Evolutionary conservation across 192 early-diverging fungal genomes (phyloP), one percentile per base, ranked within the genome.

Genomic region (Gryganskiella cystojenkinii): DNA sequence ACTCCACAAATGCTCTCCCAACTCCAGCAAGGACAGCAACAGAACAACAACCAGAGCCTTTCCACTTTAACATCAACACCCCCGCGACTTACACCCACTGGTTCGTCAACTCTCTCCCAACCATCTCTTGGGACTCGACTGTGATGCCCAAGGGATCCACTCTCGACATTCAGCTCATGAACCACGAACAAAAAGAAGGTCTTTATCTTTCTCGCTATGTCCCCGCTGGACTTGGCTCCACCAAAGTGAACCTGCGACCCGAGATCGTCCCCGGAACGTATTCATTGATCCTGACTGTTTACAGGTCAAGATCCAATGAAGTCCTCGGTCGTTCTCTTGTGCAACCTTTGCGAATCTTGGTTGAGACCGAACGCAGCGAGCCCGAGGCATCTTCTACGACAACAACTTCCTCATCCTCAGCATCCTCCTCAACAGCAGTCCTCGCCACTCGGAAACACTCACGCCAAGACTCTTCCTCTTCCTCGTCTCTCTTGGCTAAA

Each of bases 241-340:
- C 20, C 4, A 17, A 20, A 1, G 13, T 65, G 27, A 65, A 65
- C 20, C 42, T 65, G 15, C n/a, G 40, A 14, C 63, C 63, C 24
- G 27, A 54, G 7, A 57, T 67, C 45, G 30, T 25, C n/a, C 42
- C 64, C 2, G 53, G 64, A 5, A 43, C 37, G 0, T 67, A 57
- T 15, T 49, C 53, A 8, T 19, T 57, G 42, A 30, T 57, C 30
- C 55, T 67, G n/a, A 57, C 64, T 33, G 64, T 50, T 42, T 67
- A 57, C 64, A 33, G 45, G 13, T 51, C 40, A 15, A 51, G 64
- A 5, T 35, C 44, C 17, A 31, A 30, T 6, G 24, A 42, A 0
- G 44, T 57, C 6, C 9, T 67, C 14, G 55, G 35, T 17, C 27
- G 31, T 14, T 67, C 54, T 9, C 30, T 57, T 31, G 55, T 67